Evolutionary conservation across 164 flowering plant species (phyloP), one percentile per base, ranked within the genome.

Genomic region (Chimonanthus praecox): DNA sequence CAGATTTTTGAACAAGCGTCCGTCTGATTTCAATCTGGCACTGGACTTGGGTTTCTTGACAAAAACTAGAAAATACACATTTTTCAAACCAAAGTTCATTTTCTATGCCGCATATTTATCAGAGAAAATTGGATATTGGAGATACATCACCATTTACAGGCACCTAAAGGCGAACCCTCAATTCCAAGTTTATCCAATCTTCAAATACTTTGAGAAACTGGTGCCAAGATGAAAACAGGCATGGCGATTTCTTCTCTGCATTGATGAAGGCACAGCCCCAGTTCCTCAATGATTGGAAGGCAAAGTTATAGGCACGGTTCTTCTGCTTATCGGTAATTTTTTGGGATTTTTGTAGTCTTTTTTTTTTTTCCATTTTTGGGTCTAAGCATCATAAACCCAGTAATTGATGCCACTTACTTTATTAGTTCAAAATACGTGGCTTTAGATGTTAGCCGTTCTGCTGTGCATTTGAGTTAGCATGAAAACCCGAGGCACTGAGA

Each of bases 191-290:
- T 95, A 95, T 70, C 99, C 99, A 62, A 95, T 95, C 77, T 95
- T 95, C 88, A 95, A 92, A 88, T 95, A 92, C 77, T 95, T 95
- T 64, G 99, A 95, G 92, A 95, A 95, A 95, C 84, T 95, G 99
- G 99, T 95, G 99, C 88, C 99, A 95, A 76, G 99, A 95, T 78
- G 99, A 95, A 89, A 95, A 92, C 85, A 85, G 99, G 49, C 99
- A 95, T 65, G 99, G 99, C 11, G 99, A 95, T 80, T 95, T 95
- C 90, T 92, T 95, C 89, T 92, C 99, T 72, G 99, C 99, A 4
- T 69, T 95, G 83, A 80, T 95, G 86, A 95, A 92, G 86, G 99
- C 99, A 4, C 99, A 95, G 75, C 99, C 99, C 5, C 99, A 92
- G 77, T 95, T 95, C 76, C 94, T 95, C 72, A 95, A 95, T 61